These are phyloP conservation scores for Globisporangium uncinulatum DNA, from an alignment of 352 stramenopile genomes.

Conservation along the genomic window DNA sequence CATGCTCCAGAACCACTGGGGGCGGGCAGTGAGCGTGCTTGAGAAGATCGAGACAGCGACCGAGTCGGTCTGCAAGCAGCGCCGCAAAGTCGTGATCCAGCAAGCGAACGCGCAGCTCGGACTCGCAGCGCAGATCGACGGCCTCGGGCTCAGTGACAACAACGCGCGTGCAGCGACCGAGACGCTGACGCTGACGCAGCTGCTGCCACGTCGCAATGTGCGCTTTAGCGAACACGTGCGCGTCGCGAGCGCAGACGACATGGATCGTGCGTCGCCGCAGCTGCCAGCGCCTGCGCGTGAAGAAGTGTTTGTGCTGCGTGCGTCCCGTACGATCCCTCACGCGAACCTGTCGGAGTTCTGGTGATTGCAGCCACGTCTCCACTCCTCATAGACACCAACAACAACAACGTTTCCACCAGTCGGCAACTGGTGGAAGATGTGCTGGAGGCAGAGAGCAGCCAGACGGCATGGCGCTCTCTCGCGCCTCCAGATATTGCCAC, in stretches of 20 bases:
- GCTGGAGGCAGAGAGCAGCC: background rate
- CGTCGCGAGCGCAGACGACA: conserved; percentile 46
- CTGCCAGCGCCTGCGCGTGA: conserved; percentile 49
- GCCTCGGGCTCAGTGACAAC: conserved; percentile 18
- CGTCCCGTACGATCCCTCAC: conserved; percentile 58
- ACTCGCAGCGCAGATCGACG: conserved; percentile 28
- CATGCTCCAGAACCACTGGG: conserved; percentile 77
- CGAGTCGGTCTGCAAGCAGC: conserved; percentile 58
- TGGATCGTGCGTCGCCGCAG: conserved; percentile 50
- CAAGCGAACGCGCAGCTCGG: conserved; percentile 40
- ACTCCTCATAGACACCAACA: background rate
- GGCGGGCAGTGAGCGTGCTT: conserved; percentile 59
- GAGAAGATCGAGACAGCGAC: conserved; percentile 72
- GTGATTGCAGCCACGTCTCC: conserved; percentile 12
- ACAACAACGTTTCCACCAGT: background rate
- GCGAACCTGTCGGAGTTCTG: conserved; percentile 80
- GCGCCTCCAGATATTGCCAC: background rate
- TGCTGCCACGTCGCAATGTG: conserved; percentile 20
- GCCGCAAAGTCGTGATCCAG: conserved; percentile 58
- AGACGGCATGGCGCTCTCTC: background rate
- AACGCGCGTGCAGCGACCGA: background rate
- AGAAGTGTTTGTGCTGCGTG: conserved; percentile 76
- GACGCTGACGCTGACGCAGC: background rate
- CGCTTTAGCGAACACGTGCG: conserved; percentile 55
- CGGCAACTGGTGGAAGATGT: no score